Percentiles rank a stretch among this genome's conserved stretches.
Evolutionary conservation across 768 basidiomycete genomes (phyloP).

Genomic region (Galerina marginata): DNA sequence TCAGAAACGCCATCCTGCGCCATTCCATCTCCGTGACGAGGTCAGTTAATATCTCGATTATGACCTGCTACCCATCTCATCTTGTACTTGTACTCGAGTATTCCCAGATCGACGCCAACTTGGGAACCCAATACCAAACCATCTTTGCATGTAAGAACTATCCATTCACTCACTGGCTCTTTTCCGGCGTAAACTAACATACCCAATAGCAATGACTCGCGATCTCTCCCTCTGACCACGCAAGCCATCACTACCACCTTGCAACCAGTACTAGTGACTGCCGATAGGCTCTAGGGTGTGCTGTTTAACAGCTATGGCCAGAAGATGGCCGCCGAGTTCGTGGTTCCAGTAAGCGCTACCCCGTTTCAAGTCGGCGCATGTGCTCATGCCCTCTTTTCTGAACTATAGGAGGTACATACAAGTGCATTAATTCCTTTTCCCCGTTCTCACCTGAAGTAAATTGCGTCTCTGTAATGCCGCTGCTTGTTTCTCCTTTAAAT

Average conservation of each 20-base stretch:
- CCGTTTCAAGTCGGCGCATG: not conserved
- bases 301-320: slow-evolving; percentile 82
- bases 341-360: slow-evolving; percentile 70
- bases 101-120: slow-evolving; percentile 89
- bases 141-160: slow-evolving; percentile 83
- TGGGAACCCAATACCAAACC: slow-evolving; percentile 97
- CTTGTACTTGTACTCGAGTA: not conserved
- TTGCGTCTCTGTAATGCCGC: not conserved
- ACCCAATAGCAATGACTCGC: slow-evolving; percentile 80
- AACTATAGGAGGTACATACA: slow-evolving; percentile 34
- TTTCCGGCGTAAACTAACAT: slow-evolving; percentile 3
- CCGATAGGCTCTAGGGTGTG: slow-evolving; percentile 97
- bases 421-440: slow-evolving; percentile 29
- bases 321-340: slow-evolving; percentile 80
- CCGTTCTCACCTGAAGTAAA: not conserved
- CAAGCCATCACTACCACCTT: slow-evolving; percentile 99
- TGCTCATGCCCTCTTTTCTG: not conserved
- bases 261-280: slow-evolving; percentile 92
- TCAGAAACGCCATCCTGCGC: slow-evolving; percentile 98
- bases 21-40: slow-evolving; percentile 99
- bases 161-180: not conserved
- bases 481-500: not conserved
- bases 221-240: slow-evolving; percentile 84
- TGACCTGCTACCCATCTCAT: not conserved
- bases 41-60: slow-evolving; percentile 36